These are phyloP conservation scores for Remersonia thermophila DNA, from an alignment of 2,329 filamentous ascomycete genomes.

Conservation along the genomic window DNA sequence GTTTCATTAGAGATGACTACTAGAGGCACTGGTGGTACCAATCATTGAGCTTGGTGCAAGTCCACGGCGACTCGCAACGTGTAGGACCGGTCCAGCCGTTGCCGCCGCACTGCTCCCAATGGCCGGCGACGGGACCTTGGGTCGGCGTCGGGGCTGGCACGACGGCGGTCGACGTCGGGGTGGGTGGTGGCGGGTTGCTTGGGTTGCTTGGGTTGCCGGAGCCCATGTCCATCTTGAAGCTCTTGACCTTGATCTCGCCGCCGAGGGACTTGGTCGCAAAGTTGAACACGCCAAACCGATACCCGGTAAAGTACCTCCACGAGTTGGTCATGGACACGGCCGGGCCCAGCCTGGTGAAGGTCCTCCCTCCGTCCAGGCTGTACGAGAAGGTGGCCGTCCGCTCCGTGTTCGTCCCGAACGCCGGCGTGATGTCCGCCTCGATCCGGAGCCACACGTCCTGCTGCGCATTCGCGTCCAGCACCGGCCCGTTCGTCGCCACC, in stretches of 20 bases:
- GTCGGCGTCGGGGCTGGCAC: no score
- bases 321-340: constrained; percentile 26
- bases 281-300: constrained; percentile 38
- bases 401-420: constrained; percentile 17
- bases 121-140: no score
- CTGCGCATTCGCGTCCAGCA: constrained; percentile 1
- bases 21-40: no score
- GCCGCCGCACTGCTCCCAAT: no score
- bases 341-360: constrained; percentile 24
- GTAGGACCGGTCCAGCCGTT: no score
- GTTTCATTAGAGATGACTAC: no score
- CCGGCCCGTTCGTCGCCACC: constrained; percentile 16
- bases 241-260: constrained; percentile 21
- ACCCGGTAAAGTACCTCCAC: constrained; percentile 37
- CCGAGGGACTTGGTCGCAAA: constrained; percentile 32
- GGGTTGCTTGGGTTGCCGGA: no score
- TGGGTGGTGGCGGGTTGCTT: no score
- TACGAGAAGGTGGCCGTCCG: constrained; percentile 28
- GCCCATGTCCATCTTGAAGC: constrained; percentile 11
- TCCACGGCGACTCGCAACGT: no score
- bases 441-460: constrained; percentile 26
- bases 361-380: constrained; percentile 28
- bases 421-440: constrained; percentile 24
- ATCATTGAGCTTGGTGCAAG: no score
- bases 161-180: no score